phyloP scores from a whole-genome alignment of 2,329 filamentous ascomycete species.

The Gnomoniopsis sp. region DNA sequence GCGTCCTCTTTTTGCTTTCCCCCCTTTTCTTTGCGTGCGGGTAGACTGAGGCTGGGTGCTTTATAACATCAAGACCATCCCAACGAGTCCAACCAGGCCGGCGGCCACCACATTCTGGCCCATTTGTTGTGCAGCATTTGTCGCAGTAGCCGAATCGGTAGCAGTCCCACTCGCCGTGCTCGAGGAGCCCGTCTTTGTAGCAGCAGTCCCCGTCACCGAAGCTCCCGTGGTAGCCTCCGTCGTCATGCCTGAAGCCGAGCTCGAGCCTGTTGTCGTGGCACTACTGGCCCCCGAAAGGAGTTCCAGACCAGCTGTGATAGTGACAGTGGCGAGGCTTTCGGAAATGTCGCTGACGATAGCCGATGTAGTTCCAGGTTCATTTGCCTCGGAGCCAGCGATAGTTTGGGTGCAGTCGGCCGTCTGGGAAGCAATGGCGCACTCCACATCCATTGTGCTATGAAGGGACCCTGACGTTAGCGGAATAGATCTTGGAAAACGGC shows the following conservation, averaged over 20 bases:
- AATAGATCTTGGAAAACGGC: background rate
- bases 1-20: no score
- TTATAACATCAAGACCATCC: conserved; percentile 9
- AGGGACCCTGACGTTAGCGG: background rate
- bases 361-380: conserved; percentile 1
- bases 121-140: background rate
- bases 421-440: background rate
- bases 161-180: background rate
- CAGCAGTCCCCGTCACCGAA: conserved; percentile 3
- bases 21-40: no score
- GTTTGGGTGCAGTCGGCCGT: conserved; percentile 7
- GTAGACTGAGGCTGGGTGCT: no score
- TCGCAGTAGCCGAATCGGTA: background rate
- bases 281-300: background rate
- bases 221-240: background rate
- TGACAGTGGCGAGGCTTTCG: conserved; percentile 1
- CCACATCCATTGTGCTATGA: conserved; percentile 1
- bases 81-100: conserved; percentile 6
- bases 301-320: conserved; percentile 16
- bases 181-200: background rate
- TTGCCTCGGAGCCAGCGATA: conserved; percentile 1
- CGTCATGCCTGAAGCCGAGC: background rate
- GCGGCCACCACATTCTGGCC: background rate
- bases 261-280: background rate
- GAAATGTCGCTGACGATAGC: background rate